Evolutionary conservation across 2,329 filamentous ascomycete genomes (phyloP).

Genomic region (Chaetomium sp.): DNA sequence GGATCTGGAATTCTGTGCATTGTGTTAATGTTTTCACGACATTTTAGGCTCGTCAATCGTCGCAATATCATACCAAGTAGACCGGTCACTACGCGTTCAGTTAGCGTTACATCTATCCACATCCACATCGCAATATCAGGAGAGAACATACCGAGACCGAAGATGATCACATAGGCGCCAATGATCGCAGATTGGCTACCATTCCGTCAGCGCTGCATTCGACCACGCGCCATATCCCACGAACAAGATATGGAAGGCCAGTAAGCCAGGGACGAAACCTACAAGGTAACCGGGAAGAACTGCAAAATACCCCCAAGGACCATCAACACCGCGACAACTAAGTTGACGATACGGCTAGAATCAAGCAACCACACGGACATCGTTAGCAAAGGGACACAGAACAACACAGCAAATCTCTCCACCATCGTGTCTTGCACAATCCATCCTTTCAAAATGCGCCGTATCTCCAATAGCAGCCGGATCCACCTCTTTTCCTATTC

Average conservation of each 20-base stretch:
- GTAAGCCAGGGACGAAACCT: constrained; percentile 31
- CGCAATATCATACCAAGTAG: constrained; percentile 46
- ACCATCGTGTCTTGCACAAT: too few relatives aligned
- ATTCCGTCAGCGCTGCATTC: not conserved
- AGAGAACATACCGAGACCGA: constrained; percentile 65
- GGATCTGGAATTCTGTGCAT: constrained; percentile 77
- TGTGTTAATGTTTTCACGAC: not conserved
- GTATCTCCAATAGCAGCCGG: too few relatives aligned
- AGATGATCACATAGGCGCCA: constrained; percentile 82
- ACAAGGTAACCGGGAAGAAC: constrained; percentile 58
- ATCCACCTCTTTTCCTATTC: too few relatives aligned
- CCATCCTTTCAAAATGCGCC: too few relatives aligned
- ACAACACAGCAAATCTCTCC: too few relatives aligned
- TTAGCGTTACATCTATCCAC: not conserved
- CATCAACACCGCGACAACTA: constrained; percentile 81
- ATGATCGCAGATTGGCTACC: constrained; percentile 43
- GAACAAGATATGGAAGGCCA: not conserved
- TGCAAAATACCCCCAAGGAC: constrained; percentile 73
- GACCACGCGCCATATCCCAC: not conserved
- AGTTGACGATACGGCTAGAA: constrained; percentile 83
- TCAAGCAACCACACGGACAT: not conserved
- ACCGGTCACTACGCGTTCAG: constrained; percentile 49
- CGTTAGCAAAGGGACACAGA: not conserved
- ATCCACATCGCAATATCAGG: not conserved
- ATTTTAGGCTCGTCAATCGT: not conserved